phyloP scores from a whole-genome alignment of 306 rosid genomes.

The Acacia crassicarpa region DNA sequence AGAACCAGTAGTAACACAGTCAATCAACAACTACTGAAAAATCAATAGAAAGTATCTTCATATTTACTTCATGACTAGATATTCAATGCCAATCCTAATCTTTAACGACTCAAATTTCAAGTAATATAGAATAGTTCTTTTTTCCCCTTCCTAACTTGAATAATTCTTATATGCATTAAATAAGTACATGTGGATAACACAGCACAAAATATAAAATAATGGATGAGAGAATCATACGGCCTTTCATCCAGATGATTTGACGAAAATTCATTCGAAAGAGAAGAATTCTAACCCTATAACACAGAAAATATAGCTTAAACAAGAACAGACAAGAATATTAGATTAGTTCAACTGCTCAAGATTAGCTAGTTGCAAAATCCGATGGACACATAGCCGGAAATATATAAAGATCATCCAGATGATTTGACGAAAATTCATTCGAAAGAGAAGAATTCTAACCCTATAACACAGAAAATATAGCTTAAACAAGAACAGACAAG shows the following conservation, averaged over 20 bases:
- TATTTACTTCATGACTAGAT: slow-evolving; percentile 1
- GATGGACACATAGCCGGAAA: neutral
- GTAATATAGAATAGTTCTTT: neutral
- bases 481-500: too few species aligned
- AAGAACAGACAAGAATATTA: slow-evolving; percentile 20
- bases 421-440: too few species aligned
- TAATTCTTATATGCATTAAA: slow-evolving; percentile 4
- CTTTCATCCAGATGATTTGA: slow-evolving; percentile 36
- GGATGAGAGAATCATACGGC: slow-evolving; percentile 54
- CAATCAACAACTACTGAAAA: slow-evolving; percentile 16
- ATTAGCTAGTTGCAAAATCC: slow-evolving; percentile 21
- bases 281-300: slow-evolving; percentile 52
- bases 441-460: too few species aligned
- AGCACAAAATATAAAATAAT: slow-evolving; percentile 2
- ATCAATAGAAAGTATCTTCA: neutral
- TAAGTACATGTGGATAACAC: slow-evolving; percentile 6
- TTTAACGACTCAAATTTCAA: slow-evolving; percentile 21
- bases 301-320: slow-evolving; percentile 1
- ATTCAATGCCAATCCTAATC: slow-evolving; percentile 1
- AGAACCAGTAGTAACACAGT: slow-evolving; percentile 11
- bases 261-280: slow-evolving; percentile 44
- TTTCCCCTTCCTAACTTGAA: neutral
- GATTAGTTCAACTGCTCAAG: slow-evolving; percentile 23
- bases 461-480: too few species aligned
- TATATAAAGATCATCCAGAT: fast-evolving